Percentiles rank a stretch among this genome's conserved stretches.
These are phyloP conservation scores for Immersiporthe knoxdaviesiana DNA, from an alignment of 2,329 filamentous ascomycete genomes.

Conservation along the genomic window DNA sequence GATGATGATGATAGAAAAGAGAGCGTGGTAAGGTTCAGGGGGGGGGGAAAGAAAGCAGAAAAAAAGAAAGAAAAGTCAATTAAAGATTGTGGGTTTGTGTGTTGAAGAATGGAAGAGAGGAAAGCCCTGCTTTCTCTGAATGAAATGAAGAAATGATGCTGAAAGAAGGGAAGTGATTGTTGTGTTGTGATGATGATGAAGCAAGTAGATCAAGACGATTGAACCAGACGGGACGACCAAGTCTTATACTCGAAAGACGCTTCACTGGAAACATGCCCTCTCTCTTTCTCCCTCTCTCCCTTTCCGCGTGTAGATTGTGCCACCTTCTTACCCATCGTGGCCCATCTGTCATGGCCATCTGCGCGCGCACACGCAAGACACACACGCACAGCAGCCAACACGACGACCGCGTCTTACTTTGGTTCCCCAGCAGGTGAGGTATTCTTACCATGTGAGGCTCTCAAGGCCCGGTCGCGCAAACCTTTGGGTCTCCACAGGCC, in stretches of 20 bases:
- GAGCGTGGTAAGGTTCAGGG: not conserved
- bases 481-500: not conserved
- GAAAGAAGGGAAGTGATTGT: not conserved
- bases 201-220: not conserved
- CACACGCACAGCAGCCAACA: not conserved
- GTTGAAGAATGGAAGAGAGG: not conserved
- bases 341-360: not conserved
- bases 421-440: no score
- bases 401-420: not conserved
- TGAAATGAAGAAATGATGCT: not conserved
- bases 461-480: not conserved
- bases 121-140: slow-evolving; percentile 4
- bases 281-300: not conserved
- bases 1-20: not conserved
- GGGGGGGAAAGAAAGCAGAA: not conserved
- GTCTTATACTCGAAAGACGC: not conserved
- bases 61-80: not conserved
- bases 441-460: not conserved
- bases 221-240: not conserved
- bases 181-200: not conserved
- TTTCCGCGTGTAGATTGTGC: not conserved
- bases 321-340: not conserved
- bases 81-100: slow-evolving; percentile 1
- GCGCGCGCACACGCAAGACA: not conserved
- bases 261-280: not conserved